phyloP scores from a whole-genome alignment of 2,329 filamentous ascomycete species.

The Albophoma yamanashiensis region DNA sequence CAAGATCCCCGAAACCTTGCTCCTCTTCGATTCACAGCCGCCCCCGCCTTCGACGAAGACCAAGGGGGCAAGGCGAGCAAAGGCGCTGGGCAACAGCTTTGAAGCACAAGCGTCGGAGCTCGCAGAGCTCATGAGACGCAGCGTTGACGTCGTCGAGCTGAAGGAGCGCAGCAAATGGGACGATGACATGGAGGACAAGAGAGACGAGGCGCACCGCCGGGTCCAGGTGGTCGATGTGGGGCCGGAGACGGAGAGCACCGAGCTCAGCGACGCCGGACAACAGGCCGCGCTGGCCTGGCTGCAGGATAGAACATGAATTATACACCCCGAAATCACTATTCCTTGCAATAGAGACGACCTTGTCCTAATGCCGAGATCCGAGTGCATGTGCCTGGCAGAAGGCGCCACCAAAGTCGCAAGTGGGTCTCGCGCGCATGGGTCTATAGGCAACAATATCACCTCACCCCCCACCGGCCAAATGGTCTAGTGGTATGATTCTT shows the following conservation, averaged over 20 bases:
- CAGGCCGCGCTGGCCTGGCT: slow-evolving; percentile 20
- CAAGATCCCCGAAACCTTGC: slow-evolving; percentile 35
- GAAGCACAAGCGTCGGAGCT: slow-evolving; percentile 35
- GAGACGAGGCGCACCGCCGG: slow-evolving; percentile 22
- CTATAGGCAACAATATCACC: not conserved
- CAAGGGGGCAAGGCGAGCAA: slow-evolving; percentile 9
- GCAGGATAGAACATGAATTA: slow-evolving; percentile 3
- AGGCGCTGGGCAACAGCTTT: slow-evolving; percentile 29
- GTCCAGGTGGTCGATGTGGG: slow-evolving; percentile 29
- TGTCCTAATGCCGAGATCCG: not conserved
- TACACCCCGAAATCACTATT: not conserved
- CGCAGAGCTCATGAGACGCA: slow-evolving; percentile 35
- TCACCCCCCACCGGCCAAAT: slow-evolving; percentile 11
- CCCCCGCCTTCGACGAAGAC: slow-evolving; percentile 5
- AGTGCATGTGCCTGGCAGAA: not conserved
- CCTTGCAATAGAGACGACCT: not conserved
- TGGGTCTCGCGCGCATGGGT: not conserved
- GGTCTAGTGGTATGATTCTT: slow-evolving; percentile 25
- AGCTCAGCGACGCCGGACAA: slow-evolving; percentile 17
- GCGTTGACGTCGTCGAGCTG: slow-evolving; percentile 34
- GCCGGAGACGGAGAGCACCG: slow-evolving; percentile 11
- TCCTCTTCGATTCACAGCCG: slow-evolving; percentile 32
- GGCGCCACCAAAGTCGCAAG: not conserved
- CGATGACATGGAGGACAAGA: slow-evolving; percentile 20
- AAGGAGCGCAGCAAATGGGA: slow-evolving; percentile 31